phyloP scores from a whole-genome alignment of 2,329 filamentous ascomycete genomes.

The Penicillium sp. region DNA sequence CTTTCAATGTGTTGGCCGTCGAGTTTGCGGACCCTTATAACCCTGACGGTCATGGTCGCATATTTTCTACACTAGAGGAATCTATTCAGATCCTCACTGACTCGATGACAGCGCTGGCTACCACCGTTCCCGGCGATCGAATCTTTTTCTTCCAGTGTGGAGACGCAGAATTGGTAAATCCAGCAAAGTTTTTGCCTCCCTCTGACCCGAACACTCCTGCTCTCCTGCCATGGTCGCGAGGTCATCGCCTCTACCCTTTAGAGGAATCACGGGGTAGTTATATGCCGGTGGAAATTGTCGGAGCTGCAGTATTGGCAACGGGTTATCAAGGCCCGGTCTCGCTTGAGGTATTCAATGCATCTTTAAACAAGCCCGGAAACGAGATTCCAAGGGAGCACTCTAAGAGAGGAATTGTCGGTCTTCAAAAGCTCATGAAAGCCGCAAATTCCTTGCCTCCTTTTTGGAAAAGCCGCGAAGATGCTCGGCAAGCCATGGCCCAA shows the following conservation, averaged over 20 bases:
- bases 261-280: conserved; percentile 30
- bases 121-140: conserved; percentile 31
- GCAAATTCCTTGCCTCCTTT: neutral
- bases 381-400: neutral
- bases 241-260: conserved; percentile 32
- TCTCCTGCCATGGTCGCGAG: conserved; percentile 34
- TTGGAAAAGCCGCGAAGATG: neutral
- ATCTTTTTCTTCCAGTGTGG: conserved; percentile 38
- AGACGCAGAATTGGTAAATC: conserved; percentile 33
- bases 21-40: conserved; percentile 36
- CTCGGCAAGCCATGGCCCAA: neutral
- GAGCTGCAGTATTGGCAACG: conserved; percentile 33
- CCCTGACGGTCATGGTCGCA: conserved; percentile 29
- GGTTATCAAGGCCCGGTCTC: conserved; percentile 35
- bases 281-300: conserved; percentile 35
- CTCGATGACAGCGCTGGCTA: conserved; percentile 27
- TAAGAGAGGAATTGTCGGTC: neutral
- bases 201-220: conserved; percentile 23
- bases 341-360: conserved; percentile 36
- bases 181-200: conserved; percentile 21
- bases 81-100: conserved; percentile 26
- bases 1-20: conserved; percentile 36
- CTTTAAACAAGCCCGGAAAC: conserved; percentile 24
- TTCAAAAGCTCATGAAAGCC: neutral
- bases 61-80: conserved; percentile 28